These are phyloP conservation scores for Neobulgaria alba DNA, from an alignment of 2,329 filamentous ascomycete genomes.

Conservation along the genomic window DNA sequence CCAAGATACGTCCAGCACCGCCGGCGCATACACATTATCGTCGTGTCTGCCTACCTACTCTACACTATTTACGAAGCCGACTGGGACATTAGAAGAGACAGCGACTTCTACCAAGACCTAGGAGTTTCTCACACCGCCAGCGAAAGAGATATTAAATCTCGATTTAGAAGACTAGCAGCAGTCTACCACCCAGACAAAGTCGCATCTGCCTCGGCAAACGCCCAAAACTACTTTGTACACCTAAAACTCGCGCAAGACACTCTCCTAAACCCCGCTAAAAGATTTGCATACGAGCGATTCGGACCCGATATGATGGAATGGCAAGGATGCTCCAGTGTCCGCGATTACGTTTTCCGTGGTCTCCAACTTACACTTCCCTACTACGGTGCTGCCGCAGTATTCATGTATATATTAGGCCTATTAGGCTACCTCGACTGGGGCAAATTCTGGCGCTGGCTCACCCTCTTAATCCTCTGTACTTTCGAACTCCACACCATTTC, in stretches of 20 bases:
- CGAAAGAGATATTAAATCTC: slow-evolving; percentile 72
- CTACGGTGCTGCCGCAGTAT: slow-evolving; percentile 48
- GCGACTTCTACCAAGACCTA: slow-evolving; percentile 74
- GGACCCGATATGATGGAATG: slow-evolving; percentile 63
- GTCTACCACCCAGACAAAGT: slow-evolving; percentile 79
- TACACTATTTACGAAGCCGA: slow-evolving; percentile 94
- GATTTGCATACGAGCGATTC: slow-evolving; percentile 87
- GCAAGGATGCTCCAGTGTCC: slow-evolving; percentile 57
- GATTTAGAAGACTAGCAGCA: slow-evolving; percentile 69
- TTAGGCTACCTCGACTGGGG: slow-evolving; percentile 62
- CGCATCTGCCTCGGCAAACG: slow-evolving; percentile 19
- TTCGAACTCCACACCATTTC: slow-evolving; percentile 51
- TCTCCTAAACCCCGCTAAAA: slow-evolving; percentile 63
- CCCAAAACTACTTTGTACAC: slow-evolving; percentile 60
- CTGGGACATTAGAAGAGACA: slow-evolving; percentile 61
- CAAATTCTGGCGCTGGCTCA: slow-evolving; percentile 57
- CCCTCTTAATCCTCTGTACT: slow-evolving; percentile 42
- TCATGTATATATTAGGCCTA: slow-evolving; percentile 53
- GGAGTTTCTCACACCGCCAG: slow-evolving; percentile 59
- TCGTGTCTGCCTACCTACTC: slow-evolving; percentile 74
- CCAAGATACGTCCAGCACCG: slow-evolving; percentile 65
- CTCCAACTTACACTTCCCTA: slow-evolving; percentile 51
- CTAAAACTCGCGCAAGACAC: slow-evolving; percentile 79
- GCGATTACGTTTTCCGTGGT: slow-evolving; percentile 65
- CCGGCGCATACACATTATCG: slow-evolving; percentile 71